Base-by-base conservation (phyloP, 192 early-diverging fungal species). In the Dispira parvispora region DNA sequence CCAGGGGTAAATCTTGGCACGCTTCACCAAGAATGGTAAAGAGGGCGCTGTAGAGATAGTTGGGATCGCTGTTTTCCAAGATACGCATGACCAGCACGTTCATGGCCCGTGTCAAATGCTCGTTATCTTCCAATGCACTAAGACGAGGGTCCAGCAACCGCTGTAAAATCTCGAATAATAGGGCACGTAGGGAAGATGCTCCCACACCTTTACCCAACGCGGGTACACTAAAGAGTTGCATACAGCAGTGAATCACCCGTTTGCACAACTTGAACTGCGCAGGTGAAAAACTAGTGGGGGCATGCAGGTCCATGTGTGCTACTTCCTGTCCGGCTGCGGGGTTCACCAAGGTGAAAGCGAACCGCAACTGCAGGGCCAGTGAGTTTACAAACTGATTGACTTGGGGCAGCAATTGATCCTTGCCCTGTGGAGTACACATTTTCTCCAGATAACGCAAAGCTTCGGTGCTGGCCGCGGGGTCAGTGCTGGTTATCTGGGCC, bases 31-130 rank as follows among this genome's bases (percentile, higher is more conserved):
- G 67, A 10, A 89, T 79, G 28, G 71, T 68, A n/a, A 96, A 74
- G 65, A 96, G 71, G 0, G 86, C 83, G 38, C 81, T 85, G 62
- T 81, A 73, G 76, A 92, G 26, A 73, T 80, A 45, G 71, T 92
- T 97, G 26, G 87, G 77, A 52, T 92, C 82, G 26, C 84, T 81
- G 52, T 91, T 90, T 44, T 99, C 96, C 56, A 99, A 66, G 0
- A 97, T 88, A 47, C 87, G 84, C 18, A 95, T 85, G 78, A 96
- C 86, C 44, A 94, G 73, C 27, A 88, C 76, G 74, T 99, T 99
- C 65, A 92, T 58, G 8, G 84, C 85, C 66, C 80, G 83, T 10
- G 77, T 72, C 18, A 92, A 66, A 42, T 80, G 78, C 3, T 73
- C 66, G 12, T 84, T 77, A 9, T 73, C 74, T 45, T 88, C 84